Evolutionary conservation across 208 protist species (phyloP), one percentile per base, ranked within the genome.

Genomic region (Wallacemonas sp.): DNA sequence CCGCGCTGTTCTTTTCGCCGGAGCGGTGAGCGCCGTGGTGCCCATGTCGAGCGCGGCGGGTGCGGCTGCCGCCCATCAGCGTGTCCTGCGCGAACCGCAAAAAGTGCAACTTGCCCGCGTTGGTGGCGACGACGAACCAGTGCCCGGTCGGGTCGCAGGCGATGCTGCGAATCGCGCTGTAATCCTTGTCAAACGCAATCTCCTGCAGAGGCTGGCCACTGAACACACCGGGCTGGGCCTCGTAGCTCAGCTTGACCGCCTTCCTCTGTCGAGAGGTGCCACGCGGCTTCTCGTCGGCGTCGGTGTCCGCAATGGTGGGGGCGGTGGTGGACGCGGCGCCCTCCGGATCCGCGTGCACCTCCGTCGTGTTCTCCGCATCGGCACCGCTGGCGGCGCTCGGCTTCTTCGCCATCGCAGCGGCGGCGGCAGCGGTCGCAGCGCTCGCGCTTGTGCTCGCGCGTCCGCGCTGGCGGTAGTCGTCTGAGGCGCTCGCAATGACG

Each of bases 111-210:
- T 91, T 88, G 26, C 89, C 89, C 25, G 72, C 80, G 63, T 93
- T 92, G 23, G 89, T 93, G 11, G 89, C 89, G 11, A 87, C 81
- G 14, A 88, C 89, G 5, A 71, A 71, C 87, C 89, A 95, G 32
- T 84, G 74, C 4, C 63, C 86, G 25, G 91, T 65, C 14, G 89
- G 86, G 62, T 91, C 83, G 4, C 91, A 79, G 7, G 82, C 79
- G 42, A 95, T 88, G 62, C 86, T 93, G 48, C 89, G 86, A 50
- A 95, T 82, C 29, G 86, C 84, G 23, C 77, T 90, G 77, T 95
- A 93, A 67, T 95, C 87, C 25, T 73, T 76, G 5, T 79, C 57
- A 67, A 95, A 91, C 38, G 82, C 48, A 48, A 95, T 82, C 57
- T 89, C 86, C 64, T 95, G 89, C 45, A 95, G 46, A 22, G 89